Conservation (phyloP, 148 eudicot genomes). For the Tetragonia tetragonoides region DNA sequence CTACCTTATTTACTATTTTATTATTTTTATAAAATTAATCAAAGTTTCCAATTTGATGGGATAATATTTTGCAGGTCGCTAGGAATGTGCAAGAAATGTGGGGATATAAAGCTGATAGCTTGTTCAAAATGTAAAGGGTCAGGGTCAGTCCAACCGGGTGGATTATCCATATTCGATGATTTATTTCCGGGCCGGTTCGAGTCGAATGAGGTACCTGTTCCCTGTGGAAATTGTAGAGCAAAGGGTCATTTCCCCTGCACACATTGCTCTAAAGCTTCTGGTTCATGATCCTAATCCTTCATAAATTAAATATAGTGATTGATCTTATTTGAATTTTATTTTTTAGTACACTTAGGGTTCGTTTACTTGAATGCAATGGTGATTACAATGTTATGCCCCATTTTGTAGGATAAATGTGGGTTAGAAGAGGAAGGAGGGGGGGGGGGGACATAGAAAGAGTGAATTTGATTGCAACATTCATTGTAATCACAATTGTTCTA, state of each 20-base stretch:
- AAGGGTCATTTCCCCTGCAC: conserved; percentile 12
- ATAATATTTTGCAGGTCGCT: conserved; percentile 43
- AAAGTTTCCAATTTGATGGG: neutral
- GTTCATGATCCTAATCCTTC: neutral
- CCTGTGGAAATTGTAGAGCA: neutral
- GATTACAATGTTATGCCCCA: no score
- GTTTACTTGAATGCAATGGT: no score
- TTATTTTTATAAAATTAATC: no score
- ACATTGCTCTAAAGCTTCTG: neutral
- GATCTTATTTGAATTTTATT: no score
- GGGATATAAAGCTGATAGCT: conserved; percentile 59
- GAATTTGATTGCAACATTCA: no score
- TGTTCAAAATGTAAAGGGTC: conserved; percentile 59
- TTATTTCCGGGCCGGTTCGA: conserved; percentile 14
- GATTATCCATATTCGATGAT: conserved; percentile 35
- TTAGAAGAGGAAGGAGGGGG: no score
- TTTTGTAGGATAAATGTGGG: no score
- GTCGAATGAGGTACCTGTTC: conserved; percentile 9
- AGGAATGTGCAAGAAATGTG: conserved; percentile 73
- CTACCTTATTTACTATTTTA: neutral
- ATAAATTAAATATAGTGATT: no score
- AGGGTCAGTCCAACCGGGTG: conserved; percentile 46
- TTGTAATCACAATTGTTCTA: no score
- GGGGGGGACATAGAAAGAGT: no score
- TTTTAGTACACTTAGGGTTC: no score